These are phyloP conservation scores for Oryza meyeriana DNA, from an alignment of 176 grass and related monocot genomes.

Conservation along the genomic window DNA sequence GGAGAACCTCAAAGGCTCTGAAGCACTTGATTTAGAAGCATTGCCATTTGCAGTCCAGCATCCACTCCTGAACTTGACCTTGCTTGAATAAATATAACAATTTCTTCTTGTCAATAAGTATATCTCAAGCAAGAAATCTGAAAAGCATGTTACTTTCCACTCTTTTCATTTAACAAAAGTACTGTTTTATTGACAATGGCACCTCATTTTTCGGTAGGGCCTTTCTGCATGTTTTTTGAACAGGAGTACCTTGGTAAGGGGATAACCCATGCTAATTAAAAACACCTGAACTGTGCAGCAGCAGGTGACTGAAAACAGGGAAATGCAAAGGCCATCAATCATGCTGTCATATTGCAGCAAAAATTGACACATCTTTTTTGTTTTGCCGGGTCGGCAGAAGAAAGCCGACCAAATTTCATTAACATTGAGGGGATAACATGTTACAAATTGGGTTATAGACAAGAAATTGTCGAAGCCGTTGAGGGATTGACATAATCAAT, in stretches of 20 bases:
- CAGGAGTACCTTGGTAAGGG: neutral
- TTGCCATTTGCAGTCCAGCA: conserved; percentile 23
- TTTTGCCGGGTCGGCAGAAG: no score
- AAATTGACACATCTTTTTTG: no score
- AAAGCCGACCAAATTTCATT: no score
- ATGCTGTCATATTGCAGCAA: neutral
- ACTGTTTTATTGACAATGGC: neutral
- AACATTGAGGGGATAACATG: no score
- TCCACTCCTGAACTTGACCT: conserved; percentile 7
- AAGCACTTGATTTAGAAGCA: conserved; percentile 19
- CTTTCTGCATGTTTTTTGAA: neutral
- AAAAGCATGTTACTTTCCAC: neutral
- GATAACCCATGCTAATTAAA: neutral
- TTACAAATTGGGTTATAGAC: no score
- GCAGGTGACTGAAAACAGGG: neutral
- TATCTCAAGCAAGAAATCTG: neutral
- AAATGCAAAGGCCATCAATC: neutral
- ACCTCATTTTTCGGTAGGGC: neutral
- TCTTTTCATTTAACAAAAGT: neutral
- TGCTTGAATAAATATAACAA: neutral
- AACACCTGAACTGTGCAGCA: conserved; percentile 5
- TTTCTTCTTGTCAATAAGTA: neutral
- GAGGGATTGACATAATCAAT: no score
- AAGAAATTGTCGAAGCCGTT: no score
- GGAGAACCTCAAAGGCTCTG: neutral